phyloP scores from a whole-genome alignment of 2,329 filamentous ascomycete genomes.

The Kalaharituber pfeilii region DNA sequence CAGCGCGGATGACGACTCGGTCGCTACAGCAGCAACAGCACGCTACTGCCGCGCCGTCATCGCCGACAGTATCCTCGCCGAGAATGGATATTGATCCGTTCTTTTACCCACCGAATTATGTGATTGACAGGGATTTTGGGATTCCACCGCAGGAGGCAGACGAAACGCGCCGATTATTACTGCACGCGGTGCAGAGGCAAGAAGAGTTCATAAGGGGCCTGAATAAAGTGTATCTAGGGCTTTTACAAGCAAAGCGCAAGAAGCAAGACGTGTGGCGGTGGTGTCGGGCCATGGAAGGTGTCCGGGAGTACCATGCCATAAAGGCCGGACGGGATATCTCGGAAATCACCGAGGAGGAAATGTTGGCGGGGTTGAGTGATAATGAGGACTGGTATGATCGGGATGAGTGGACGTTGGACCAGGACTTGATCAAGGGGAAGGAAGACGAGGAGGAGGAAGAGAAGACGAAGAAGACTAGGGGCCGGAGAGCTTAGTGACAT shows the following conservation, averaged over 20 bases:
- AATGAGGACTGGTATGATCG: slow-evolving; percentile 81
- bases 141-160: slow-evolving; percentile 59
- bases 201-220: slow-evolving; percentile 63
- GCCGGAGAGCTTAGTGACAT: slow-evolving; percentile 20
- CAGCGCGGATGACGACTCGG: background rate
- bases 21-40: background rate
- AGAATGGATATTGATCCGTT: slow-evolving; percentile 45
- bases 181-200: slow-evolving; percentile 69
- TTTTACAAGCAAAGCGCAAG: slow-evolving; percentile 55
- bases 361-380: slow-evolving; percentile 56
- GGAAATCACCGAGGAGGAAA: slow-evolving; percentile 16
- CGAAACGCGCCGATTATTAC: slow-evolving; percentile 54
- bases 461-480: slow-evolving; percentile 34
- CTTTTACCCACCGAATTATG: slow-evolving; percentile 48
- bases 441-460: slow-evolving; percentile 67
- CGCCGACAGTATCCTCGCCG: background rate
- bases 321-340: background rate
- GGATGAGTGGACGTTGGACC: slow-evolving; percentile 58
- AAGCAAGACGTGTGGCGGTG: slow-evolving; percentile 54
- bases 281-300: slow-evolving; percentile 62
- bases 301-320: slow-evolving; percentile 33
- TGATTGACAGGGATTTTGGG: slow-evolving; percentile 50
- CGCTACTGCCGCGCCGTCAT: background rate
- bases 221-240: slow-evolving; percentile 48
- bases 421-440: slow-evolving; percentile 63